Conservation (phyloP, 179 eudicot genomes). For the Silene noctiflora region DNA sequence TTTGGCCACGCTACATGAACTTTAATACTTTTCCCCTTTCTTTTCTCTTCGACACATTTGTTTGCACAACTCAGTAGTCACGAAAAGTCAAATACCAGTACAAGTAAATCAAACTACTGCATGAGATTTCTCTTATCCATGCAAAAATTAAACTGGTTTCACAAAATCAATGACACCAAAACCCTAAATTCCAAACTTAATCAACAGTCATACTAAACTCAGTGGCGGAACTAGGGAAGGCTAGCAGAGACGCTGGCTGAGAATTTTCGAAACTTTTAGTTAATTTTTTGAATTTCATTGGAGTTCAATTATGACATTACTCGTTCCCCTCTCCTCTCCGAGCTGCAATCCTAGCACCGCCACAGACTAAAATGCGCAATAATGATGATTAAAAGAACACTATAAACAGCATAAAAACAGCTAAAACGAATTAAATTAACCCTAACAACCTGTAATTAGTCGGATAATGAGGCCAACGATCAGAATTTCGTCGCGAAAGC, state of each 20-base stretch:
- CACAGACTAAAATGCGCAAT: background rate
- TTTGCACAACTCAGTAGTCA: background rate
- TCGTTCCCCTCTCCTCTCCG: too few species aligned
- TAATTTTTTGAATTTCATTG: too few species aligned
- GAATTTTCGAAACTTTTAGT: too few species aligned
- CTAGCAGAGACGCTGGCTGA: too few species aligned
- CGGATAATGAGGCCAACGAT: constrained; percentile 65
- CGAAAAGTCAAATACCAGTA: background rate
- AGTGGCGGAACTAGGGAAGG: too few species aligned
- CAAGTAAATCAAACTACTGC: background rate
- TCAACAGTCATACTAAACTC: background rate
- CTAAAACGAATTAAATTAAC: background rate
- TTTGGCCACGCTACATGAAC: background rate
- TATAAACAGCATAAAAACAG: background rate
- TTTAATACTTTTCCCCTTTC: background rate
- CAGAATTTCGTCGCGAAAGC: constrained; percentile 48
- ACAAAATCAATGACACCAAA: background rate
- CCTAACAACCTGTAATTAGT: constrained; percentile 56
- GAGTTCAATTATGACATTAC: too few species aligned
- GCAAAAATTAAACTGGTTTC: background rate
- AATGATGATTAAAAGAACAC: background rate
- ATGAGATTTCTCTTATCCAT: background rate
- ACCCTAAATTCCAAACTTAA: background rate
- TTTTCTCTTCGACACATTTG: too few species aligned
- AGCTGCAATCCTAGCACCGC: too few species aligned